Evolutionary conservation across 768 basidiomycete species (phyloP), one percentile per base, ranked within the genome.

Genomic region (Panaeolus papilionaceus): DNA sequence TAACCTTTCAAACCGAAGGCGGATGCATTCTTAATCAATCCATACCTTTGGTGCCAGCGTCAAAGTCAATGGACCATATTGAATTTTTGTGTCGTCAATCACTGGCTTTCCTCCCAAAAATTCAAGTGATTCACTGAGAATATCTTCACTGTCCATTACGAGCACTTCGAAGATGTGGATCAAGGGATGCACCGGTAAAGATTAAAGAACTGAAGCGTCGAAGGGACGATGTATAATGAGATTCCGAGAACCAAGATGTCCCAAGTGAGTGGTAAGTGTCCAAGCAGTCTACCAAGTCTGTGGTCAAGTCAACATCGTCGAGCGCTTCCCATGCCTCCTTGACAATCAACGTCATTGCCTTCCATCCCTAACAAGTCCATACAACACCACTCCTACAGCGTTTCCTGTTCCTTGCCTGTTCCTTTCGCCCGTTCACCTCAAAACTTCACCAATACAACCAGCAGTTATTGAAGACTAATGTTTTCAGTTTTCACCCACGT

Each of bases 1-100:
- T 18, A 66, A 20, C 14, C 61, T 23, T 20, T 45, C 54, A 38
- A 64, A 4, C 54, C 54, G 20, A 58, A 12, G 26, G 54, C 54
- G 54, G 54, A 33, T 33, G 54, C 23, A 51, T 61, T 64, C 44
- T 61, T 18, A 67, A n/a, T 40, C 47, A 66, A 16, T 6, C 28
- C 79, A 63, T 72, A 85, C 90, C 85, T 91, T 90, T 44, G 85
- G 83, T 51, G 89, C 86, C 42, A 88, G 81, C 6, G 85, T 84
- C 65, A 91, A 76, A 38, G 66, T 76, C 65, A 90, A 76, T 38
- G 86, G 82, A 28, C 89, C 89, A 67, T 89, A 91, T 39, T 69
- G 73, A 61, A 90, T 82, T 38, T 77, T 64, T 40, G 77, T 82
- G 63, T 84, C 78, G 51, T 86, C 84, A 12, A 80, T 69, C 0